phyloP scores from a whole-genome alignment of 2,329 filamentous ascomycete genomes.

The Beauveria caledonica region DNA sequence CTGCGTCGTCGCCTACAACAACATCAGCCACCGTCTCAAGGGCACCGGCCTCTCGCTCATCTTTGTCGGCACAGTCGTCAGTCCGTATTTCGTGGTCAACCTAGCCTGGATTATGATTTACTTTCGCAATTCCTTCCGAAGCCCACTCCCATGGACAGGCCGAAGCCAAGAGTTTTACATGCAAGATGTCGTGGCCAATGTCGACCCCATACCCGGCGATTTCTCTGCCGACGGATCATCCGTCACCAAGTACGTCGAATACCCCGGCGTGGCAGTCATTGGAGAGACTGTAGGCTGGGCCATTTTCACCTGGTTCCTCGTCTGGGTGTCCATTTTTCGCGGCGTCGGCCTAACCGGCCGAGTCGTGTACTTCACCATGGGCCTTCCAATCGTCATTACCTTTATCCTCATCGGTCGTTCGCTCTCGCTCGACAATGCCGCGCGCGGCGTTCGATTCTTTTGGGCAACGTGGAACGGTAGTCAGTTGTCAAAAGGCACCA shows the following conservation, averaged over 20 bases:
- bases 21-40: conserved; percentile 43
- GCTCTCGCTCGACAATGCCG: conserved; percentile 44
- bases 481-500: conserved; percentile 39
- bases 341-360: conserved; percentile 49
- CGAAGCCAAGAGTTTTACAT: conserved; percentile 45
- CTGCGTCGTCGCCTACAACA: conserved; percentile 46
- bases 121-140: conserved; percentile 47
- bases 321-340: conserved; percentile 52
- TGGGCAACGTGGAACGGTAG: conserved; percentile 39
- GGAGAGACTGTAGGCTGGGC: conserved; percentile 52
- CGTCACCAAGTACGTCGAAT: conserved; percentile 37
- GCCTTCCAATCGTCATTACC: conserved; percentile 47
- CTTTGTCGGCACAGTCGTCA: conserved; percentile 46
- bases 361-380: conserved; percentile 56
- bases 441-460: conserved; percentile 40
- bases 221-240: conserved; percentile 28
- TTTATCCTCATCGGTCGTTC: conserved; percentile 48
- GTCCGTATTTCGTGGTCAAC: conserved; percentile 48
- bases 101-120: conserved; percentile 52
- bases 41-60: conserved; percentile 45
- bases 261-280: conserved; percentile 37
- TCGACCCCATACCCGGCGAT: conserved; percentile 31
- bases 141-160: conserved; percentile 45
- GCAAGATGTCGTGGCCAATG: conserved; percentile 39
- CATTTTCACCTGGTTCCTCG: conserved; percentile 50